Base-by-base conservation (phyloP, 768 basidiomycete genomes). In the Crassisporium funariophilum region DNA sequence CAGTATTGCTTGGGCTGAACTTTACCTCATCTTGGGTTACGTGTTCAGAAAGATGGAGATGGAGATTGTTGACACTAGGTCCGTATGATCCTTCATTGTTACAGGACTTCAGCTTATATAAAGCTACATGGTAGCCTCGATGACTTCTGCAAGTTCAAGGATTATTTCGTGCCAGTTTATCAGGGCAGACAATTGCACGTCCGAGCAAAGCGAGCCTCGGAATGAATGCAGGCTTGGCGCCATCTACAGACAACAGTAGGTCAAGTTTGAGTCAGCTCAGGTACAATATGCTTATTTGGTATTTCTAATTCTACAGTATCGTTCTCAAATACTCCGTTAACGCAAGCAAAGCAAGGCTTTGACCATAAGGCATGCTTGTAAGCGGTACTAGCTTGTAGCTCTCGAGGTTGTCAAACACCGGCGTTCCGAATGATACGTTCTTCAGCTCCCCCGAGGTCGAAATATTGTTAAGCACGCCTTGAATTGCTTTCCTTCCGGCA, bases 351-450 rank as follows among this genome's bases (percentile, higher is more conserved):
- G 76, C 77, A 49, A 80, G 60, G 47, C 75, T 76, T 55, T 79
- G 78, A 11, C 80, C 78, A 53, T 80, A 81, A 10, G 78, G 78
- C 78, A 81, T 80, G 41, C 74, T 73, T 17, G 79, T 82, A 55
- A 78, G 63, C n/a, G 73, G 70, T 35, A 81, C 71, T 35, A 70
- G 64, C 55, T 72, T 75, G 59, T 79, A 81, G 44, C 68, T 73
- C 39, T 79, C 73, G 21, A 73, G 53, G 45, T 74, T 59, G 37
- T 69, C 59, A 39, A 79, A 79, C 31, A 81, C 77, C 3, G 74
- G 78, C 5, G 78, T 81, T 20, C 79, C 79, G 52, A 79, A 80
- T 5, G 76, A 78, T 39, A 74, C 72, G 40, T 73, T 64, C 55
- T 61, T 55, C 57, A 79, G 62, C 58, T 79, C 76, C 21, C 78